These are phyloP conservation scores for Epichloe uncinata DNA, from an alignment of 2,329 filamentous ascomycete species.

Conservation along the genomic window DNA sequence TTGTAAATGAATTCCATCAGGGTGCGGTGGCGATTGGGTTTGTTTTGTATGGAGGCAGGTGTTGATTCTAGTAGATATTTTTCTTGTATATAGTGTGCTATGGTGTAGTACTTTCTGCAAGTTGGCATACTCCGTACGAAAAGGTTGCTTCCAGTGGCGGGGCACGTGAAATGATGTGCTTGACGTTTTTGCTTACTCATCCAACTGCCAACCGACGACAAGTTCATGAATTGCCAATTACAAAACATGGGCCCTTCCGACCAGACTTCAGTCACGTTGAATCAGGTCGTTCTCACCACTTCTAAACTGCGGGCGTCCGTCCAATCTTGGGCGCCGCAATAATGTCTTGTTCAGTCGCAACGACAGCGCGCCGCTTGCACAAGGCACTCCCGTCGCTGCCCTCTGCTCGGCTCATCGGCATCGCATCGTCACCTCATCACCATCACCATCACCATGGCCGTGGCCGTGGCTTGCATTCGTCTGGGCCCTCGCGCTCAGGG, in stretches of 20 bases:
- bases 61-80: background rate
- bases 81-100: background rate
- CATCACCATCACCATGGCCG: background rate
- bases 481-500: conserved; percentile 16
- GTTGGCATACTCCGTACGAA: too few species aligned
- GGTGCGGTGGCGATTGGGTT: background rate
- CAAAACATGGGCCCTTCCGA: background rate
- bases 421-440: background rate
- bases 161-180: conserved; percentile 16
- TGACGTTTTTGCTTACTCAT: conserved; percentile 6
- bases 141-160: background rate
- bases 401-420: background rate
- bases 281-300: too few species aligned
- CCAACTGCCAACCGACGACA: conserved; percentile 1
- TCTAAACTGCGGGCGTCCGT: background rate
- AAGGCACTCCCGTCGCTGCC: background rate
- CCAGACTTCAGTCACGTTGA: background rate
- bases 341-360: conserved; percentile 8
- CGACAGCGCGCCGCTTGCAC: conserved; percentile 6
- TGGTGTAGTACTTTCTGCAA: too few species aligned
- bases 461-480: background rate
- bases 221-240: background rate
- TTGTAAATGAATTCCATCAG: too few species aligned
- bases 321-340: background rate
- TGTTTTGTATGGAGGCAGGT: background rate